Evolutionary conservation across 495 filamentous ascomycete genomes (phyloP).

Genomic region (Hyaloscypha hepaticicola): DNA sequence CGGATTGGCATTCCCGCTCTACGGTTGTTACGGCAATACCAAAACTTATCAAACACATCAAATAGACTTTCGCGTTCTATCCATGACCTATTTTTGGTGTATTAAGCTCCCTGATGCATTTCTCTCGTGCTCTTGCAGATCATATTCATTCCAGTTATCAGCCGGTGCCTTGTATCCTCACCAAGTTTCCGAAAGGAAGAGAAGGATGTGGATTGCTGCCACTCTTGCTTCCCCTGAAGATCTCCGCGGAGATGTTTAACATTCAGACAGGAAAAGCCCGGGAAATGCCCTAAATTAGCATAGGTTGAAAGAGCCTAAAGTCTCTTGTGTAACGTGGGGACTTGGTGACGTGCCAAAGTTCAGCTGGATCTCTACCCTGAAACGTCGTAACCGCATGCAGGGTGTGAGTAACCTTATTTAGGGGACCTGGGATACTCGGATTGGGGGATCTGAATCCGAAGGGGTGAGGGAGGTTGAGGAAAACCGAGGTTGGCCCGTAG

Average conservation of each 20-base stretch:
- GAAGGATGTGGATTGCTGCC: neutral
- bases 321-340: neutral
- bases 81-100: neutral
- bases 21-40: neutral
- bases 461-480: neutral
- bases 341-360: neutral
- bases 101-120: neutral
- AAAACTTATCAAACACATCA: neutral
- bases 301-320: neutral
- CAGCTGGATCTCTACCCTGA: neutral
- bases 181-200: neutral
- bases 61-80: neutral
- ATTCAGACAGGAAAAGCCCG: neutral
- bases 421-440: neutral
- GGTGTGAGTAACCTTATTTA: neutral
- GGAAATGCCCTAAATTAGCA: neutral
- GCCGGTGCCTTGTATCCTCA: neutral
- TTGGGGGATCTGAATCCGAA: neutral
- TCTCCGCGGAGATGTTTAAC: neutral
- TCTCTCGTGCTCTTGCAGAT: neutral
- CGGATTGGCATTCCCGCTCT: slow-evolving; percentile 6
- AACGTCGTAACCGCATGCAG: neutral
- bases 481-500: neutral
- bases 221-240: neutral
- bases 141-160: neutral